phyloP scores from a whole-genome alignment of 352 stramenopile genomes.

The Phytophthora ohioensis region DNA sequence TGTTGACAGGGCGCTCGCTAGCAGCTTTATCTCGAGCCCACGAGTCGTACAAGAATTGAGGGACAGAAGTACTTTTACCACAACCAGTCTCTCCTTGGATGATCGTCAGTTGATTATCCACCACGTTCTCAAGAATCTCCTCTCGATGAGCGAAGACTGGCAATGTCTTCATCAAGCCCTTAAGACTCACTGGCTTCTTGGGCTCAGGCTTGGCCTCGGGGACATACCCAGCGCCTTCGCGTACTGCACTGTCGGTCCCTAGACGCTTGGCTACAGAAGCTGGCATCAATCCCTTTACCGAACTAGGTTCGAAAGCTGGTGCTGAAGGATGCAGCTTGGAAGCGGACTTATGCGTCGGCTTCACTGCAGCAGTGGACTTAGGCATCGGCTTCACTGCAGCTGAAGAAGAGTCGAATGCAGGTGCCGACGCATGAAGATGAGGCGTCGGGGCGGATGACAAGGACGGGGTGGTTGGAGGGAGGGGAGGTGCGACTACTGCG shows the following conservation, averaged over 20 bases:
- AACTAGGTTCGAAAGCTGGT: slow-evolving; percentile 18
- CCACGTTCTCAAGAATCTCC: slow-evolving; percentile 87
- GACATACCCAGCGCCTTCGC: slow-evolving; percentile 24
- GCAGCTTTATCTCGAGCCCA: slow-evolving; percentile 43
- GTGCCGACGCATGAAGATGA: slow-evolving; percentile 4
- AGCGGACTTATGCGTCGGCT: slow-evolving; percentile 1
- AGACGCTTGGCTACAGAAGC: slow-evolving; percentile 52
- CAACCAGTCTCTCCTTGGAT: slow-evolving; percentile 96
- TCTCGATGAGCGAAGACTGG: slow-evolving; percentile 91
- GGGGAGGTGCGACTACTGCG: slow-evolving; percentile 5
- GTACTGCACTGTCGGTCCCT: slow-evolving; percentile 35
- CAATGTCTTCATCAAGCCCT: slow-evolving; percentile 74
- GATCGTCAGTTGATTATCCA: slow-evolving; percentile 89
- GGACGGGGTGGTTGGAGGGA: slow-evolving; percentile 10
- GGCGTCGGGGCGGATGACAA: slow-evolving; percentile 14
- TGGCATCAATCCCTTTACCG: slow-evolving; percentile 49
- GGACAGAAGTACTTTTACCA: slow-evolving; percentile 96
- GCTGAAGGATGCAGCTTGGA: slow-evolving; percentile 24
- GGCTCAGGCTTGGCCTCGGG: slow-evolving; percentile 10
- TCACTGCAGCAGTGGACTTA: background rate
- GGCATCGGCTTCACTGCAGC: background rate
- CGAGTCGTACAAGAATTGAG: slow-evolving; percentile 93
- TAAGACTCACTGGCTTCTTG: slow-evolving; percentile 42
- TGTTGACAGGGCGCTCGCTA: slow-evolving; percentile 81
- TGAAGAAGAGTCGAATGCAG: background rate